Base-by-base conservation (phyloP, 352 stramenopile genomes). In the Phytophthora aleatoria region DNA sequence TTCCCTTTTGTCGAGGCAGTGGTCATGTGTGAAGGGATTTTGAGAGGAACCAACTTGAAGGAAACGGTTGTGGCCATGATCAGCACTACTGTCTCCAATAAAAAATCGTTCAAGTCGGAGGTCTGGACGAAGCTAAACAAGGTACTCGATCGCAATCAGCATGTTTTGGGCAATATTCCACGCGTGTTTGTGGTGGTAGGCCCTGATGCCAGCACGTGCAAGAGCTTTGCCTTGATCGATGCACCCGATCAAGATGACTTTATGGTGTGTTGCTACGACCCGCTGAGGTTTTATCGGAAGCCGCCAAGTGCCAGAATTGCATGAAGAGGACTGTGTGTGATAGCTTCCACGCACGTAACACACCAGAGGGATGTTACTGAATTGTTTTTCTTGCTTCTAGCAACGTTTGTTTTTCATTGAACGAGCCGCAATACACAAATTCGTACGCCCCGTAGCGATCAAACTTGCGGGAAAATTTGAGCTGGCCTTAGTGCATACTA, bases 191-290 rank as follows among this genome's bases (percentile, higher is more conserved):
- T 71, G 13, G 27, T 74, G 15, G 56, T 68, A 13, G 67, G 67
- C 4, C 61, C 67, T 30, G 56, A 74, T 36, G 30, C 39, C 24
- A 57, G 31, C 11, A 74, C 51, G 6, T 74, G 67, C 56, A 64
- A 70, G 15, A 41, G 30, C 9, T 50, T 71, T 33, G 47, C 35
- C 16, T 57, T 67, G 67, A 57, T 48, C 28, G 27, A 68, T 20
- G 54, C 54, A 43, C 61, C 66, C 39, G 5, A 24, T 20, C 33
- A 50, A 38, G 45, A 64, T 6, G 50, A 56, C 10, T 71, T 68
- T 16, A 61, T 71, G 67, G 61, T 74, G 6, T 67, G 67, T 31
- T 68, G 61, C 50, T 74, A 64, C 50, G 50, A 71, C 41, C 67
- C 67, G 15, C 8, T 56, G 3, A 67, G 54, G 44, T 60, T 64